Percentiles rank a stretch among this genome's conserved stretches.
Evolutionary conservation across 2,329 filamentous ascomycete genomes (phyloP).

Genomic region (Phialemoniopsis sp.): DNA sequence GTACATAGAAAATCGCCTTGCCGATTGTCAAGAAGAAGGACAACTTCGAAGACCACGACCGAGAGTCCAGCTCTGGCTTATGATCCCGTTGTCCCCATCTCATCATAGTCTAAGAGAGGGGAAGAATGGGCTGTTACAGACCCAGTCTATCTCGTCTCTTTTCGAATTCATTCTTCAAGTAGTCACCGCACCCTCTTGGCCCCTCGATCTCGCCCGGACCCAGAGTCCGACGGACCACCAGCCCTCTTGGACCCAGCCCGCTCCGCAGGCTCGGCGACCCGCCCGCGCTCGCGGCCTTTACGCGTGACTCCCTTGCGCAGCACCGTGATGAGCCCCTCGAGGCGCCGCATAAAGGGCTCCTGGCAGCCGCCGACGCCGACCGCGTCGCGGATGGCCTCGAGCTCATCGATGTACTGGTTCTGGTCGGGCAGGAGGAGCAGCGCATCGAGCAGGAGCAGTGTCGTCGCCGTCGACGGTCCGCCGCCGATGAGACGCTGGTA

Average conservation of each 20-base stretch:
- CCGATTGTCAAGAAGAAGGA: too few species aligned
- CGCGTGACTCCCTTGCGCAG: constrained; percentile 4
- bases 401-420: constrained; percentile 34
- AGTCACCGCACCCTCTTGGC: constrained; percentile 5
- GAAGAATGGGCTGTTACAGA: too few species aligned
- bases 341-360: constrained; percentile 7
- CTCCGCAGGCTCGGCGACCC: neutral
- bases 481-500: constrained; percentile 44
- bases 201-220: constrained; percentile 1
- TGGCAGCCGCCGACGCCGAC: constrained; percentile 11
- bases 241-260: constrained; percentile 5
- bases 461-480: constrained; percentile 2
- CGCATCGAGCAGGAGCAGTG: constrained; percentile 36
- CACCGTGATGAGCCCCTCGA: constrained; percentile 7
- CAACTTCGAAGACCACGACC: too few species aligned
- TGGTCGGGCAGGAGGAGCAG: constrained; percentile 39
- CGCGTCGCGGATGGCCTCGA: constrained; percentile 20
- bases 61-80: too few species aligned
- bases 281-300: neutral
- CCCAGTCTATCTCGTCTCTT: too few species aligned
- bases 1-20: too few species aligned
- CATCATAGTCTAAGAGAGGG: too few species aligned
- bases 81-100: too few species aligned
- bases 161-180: too few species aligned
- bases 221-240: neutral